Evolutionary conservation across 768 basidiomycete genomes (phyloP), one percentile per base, ranked within the genome.

Genomic region (Kwoniella sp.): DNA sequence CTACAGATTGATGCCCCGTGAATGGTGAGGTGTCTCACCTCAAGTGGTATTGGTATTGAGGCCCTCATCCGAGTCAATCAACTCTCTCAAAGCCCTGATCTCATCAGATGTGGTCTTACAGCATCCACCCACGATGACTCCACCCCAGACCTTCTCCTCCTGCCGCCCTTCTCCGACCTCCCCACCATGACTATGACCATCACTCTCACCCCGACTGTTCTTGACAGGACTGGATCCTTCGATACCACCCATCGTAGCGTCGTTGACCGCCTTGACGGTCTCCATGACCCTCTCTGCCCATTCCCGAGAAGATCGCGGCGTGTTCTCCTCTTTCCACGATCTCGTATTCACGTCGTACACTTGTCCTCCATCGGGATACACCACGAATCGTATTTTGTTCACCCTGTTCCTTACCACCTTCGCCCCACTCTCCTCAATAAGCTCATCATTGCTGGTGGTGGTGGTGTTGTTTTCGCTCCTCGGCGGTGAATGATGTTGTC

Each of bases 281-380:
- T 45, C 41, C 38, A 62, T 45, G 5, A 62, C n/a, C 4, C 61
- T 51, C 37, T 30, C 55, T 62, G 22, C 47, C 59, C 28, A 47
- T 41, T 31, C 61, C 3, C 23, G 9, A 28, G 61, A 20, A 55
- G 34, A 30, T 13, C 12, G 15, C 2, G 52, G 48, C 20, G n/a
- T 31, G 37, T 48, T 28, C 17, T 20, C 8, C 12, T 45, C 47
- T 4, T 69, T 61, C 87, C 88, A 89, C 20, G 81, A 81, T 59
- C 82, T 78, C 5, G 82, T 82, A 26, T 75, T 66, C 15, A 82
- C 74, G 74, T 88, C 84, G 71, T 87, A 90, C 0, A 82, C 74
- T 53, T 86, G 84, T 37, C 86, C 87, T 7, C 87, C 87, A 70
- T 91, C 90, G 4, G 91, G 90, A 72, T 91, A 90, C 25, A 92